A percentile compares a stretch with the other conserved stretches of the same genome.
Evolutionary conservation across 306 rosid species (phyloP).

Genomic region (Prunus salicina): DNA sequence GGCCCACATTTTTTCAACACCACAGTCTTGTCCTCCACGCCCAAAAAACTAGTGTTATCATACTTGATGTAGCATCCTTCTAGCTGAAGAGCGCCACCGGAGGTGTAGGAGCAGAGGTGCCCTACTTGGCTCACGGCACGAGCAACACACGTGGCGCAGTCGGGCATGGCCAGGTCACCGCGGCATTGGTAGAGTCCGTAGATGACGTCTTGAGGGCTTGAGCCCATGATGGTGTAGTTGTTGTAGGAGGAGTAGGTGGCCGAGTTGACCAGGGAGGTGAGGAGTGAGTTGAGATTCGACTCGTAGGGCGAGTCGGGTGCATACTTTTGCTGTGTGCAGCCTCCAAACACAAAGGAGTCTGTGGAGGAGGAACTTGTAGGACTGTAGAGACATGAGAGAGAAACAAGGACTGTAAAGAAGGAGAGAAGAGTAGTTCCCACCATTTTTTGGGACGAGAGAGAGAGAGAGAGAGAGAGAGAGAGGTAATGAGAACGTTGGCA

Average conservation of each 20-base stretch:
- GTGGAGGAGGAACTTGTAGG: conserved; percentile 28
- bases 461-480: not conserved
- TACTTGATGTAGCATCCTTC: conserved; percentile 83
- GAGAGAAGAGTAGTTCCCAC: conserved; percentile 8
- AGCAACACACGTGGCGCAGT: conserved; percentile 67
- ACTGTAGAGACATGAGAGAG: conserved; percentile 6
- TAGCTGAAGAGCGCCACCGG: conserved; percentile 78
- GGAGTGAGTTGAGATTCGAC: conserved; percentile 79
- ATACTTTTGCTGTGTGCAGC: conserved; percentile 76
- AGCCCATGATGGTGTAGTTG: conserved; percentile 67
- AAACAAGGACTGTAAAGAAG: conserved; percentile 1
- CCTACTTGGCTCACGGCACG: conserved; percentile 51
- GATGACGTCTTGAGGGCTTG: conserved; percentile 42
- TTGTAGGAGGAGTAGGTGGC: conserved; percentile 86
- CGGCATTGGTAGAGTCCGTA: conserved; percentile 94
- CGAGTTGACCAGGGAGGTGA: conserved; percentile 77
- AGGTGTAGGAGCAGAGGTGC: conserved; percentile 37
- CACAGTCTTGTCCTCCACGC: conserved; percentile 74
- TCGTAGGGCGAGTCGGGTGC: conserved; percentile 57
- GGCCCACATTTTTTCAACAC: conserved; percentile 81
- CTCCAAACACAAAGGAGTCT: conserved; percentile 69
- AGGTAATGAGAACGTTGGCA: not conserved
- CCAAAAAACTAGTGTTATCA: conserved; percentile 65
- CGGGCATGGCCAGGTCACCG: conserved; percentile 84
- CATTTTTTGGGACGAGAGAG: not conserved